Percentiles rank a stretch among this genome's conserved stretches.
phyloP scores from a whole-genome alignment of 2,329 filamentous ascomycete species.

The Neofusicoccum ribis region DNA sequence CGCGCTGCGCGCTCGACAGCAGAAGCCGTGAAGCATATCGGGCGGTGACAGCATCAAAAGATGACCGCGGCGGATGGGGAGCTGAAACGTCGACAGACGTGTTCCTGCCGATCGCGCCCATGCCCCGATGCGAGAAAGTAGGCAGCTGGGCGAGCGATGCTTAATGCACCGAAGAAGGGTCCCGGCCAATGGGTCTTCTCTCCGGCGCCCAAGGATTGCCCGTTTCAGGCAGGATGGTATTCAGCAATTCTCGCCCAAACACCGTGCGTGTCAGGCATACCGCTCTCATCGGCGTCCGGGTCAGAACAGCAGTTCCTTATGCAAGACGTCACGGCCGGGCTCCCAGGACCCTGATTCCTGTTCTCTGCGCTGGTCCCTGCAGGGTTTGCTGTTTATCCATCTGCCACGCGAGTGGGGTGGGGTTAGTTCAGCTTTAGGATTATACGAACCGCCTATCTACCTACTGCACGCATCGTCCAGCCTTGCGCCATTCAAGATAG shows the following conservation, averaged over 20 bases:
- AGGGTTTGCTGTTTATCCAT: not conserved
- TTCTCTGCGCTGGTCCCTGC: not conserved
- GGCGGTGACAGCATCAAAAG: not conserved
- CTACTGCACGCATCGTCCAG: not conserved
- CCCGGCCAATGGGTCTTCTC: not conserved
- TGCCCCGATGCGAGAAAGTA: not conserved
- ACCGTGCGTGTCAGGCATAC: conserved; percentile 7
- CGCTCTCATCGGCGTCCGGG: too few relatives aligned
- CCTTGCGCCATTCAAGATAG: not conserved
- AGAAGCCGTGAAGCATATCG: not conserved
- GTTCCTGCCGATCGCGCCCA: conserved; percentile 1
- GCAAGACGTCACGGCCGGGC: not conserved
- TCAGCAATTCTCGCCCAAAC: not conserved
- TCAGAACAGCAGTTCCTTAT: not conserved
- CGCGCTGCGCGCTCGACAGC: not conserved
- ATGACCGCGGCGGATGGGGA: not conserved
- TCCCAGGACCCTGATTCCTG: not conserved
- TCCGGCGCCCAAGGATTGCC: not conserved
- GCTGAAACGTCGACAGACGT: not conserved
- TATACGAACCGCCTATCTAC: not conserved
- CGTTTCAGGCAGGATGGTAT: not conserved
- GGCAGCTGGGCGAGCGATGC: not conserved
- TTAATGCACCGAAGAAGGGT: not conserved
- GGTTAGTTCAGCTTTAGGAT: not conserved
- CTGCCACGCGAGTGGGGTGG: not conserved